Base-by-base conservation (phyloP, 2,329 filamentous ascomycete species). In the Sarocladium strictum region DNA sequence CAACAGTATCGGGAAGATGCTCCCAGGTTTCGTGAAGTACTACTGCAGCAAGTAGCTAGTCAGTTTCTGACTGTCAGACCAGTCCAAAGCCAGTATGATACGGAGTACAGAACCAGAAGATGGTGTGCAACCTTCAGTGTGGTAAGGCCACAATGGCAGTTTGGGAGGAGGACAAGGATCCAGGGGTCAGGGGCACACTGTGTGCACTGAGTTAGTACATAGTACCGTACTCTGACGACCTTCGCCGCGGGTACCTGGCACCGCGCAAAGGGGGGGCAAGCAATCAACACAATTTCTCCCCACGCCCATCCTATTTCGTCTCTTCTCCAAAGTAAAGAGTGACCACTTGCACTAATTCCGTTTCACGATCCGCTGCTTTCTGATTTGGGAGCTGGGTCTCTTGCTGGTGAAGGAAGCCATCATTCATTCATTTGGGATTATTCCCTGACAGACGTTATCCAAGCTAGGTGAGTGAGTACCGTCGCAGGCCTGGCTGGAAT, bases 241-340 rank as follows among this genome's bases (percentile, higher is more conserved):
- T 19, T 49, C n/a, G 43, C 43, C 27, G 43, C 43, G 26, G 43
- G 15, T 49, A 29, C 43, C 7, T 23, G 23, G 23, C 17, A 27
- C 43, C 7, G 43, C 43, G 23, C 17, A 27, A 27, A 49, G 38
- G 47, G 47, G 27, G 47, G 47, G 27, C 23, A 51, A 17, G 47
- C 47, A 51, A 51, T 51, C 47, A 51, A 51, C 47, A 51, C 27
- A 51, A 51, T 51, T 51, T 51, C 47, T 51, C 47, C 47, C 47
- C 47, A 51, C 47, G 47, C 27, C 47, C 23, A n/a, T 12, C 5
- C 24, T 23, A 51, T 51, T 51, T 51, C 27, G 29, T 51, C 47
- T 19, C 47, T 47, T 47, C 21, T 47, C 43, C 43, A 29, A 47
- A 47, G 27, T 32, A 51, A 33, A 23, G 9, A 43, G 7, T 4